Percentiles rank a stretch among this genome's conserved stretches.
These are phyloP conservation scores for Oropetium thomaeum DNA, from an alignment of 176 grass and related monocot species.

Conservation along the genomic window DNA sequence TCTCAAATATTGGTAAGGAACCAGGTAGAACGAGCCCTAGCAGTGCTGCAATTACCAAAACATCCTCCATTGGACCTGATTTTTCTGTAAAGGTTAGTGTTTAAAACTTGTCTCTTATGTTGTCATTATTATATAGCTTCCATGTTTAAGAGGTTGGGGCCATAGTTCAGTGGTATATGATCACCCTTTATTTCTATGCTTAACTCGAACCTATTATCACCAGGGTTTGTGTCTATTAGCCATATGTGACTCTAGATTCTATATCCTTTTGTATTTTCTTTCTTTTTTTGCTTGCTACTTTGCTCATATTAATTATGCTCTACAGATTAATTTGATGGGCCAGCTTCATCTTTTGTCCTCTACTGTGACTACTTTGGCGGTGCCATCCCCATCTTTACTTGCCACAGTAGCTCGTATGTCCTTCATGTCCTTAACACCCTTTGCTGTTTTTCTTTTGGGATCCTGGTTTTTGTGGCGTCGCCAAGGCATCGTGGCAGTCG, in stretches of 20 bases:
- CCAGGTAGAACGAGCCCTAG: conserved; percentile 49
- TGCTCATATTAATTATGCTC: conserved; percentile 34
- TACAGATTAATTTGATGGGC: conserved; percentile 93
- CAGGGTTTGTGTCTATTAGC: neutral
- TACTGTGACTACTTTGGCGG: conserved; percentile 91
- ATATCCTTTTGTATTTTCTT: conserved; percentile 13
- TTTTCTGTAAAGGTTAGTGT: conserved; percentile 62
- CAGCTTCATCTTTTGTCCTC: conserved; percentile 99
- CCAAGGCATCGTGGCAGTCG: too few species aligned
- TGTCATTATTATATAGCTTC: neutral
- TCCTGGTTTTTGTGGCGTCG: neutral
- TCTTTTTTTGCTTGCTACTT: conserved; percentile 6
- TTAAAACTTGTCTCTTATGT: conserved; percentile 8
- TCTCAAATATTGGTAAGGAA: conserved; percentile 60
- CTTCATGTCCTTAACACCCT: conserved; percentile 19
- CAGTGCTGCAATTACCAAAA: conserved; percentile 36
- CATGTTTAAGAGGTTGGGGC: neutral
- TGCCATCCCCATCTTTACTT: conserved; percentile 95
- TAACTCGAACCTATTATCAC: neutral
- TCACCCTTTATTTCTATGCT: neutral
- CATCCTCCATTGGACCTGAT: conserved; percentile 44
- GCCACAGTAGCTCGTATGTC: conserved; percentile 92
- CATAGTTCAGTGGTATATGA: conserved; percentile 1
- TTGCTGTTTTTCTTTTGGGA: conserved; percentile 15
- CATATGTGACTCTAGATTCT: neutral